Evolutionary conservation across 495 filamentous ascomycete genomes (phyloP).

Genomic region (Daldinia bambusicola): DNA sequence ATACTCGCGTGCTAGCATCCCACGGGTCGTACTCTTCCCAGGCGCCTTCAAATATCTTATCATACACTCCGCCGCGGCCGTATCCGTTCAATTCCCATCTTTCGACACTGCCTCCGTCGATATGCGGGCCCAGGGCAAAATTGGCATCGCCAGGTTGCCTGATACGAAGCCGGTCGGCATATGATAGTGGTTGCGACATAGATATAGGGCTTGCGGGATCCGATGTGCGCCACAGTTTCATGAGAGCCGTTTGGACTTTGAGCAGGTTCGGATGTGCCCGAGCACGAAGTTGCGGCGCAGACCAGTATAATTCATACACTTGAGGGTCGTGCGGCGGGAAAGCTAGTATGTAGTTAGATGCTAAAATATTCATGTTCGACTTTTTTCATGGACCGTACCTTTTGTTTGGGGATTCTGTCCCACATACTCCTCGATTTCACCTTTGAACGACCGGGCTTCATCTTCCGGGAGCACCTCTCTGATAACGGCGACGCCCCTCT

Average conservation of each 20-base stretch:
- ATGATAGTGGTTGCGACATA: slow-evolving; percentile 69
- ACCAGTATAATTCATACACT: slow-evolving; percentile 93
- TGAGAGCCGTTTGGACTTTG: slow-evolving; percentile 73
- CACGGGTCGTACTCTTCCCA: slow-evolving; percentile 89
- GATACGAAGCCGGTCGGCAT: slow-evolving; percentile 87
- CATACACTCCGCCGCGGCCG: slow-evolving; percentile 73
- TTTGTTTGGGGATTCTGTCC: slow-evolving; percentile 67
- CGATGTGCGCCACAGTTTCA: slow-evolving; percentile 76
- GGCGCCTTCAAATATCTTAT: slow-evolving; percentile 73
- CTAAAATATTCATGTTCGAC: not conserved
- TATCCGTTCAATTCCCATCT: slow-evolving; percentile 88
- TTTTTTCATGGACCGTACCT: slow-evolving; percentile 45
- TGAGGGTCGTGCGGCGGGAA: slow-evolving; percentile 68
- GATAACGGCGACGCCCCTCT: slow-evolving; percentile 71
- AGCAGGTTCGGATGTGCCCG: slow-evolving; percentile 78
- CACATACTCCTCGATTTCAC: slow-evolving; percentile 68
- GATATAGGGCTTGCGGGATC: slow-evolving; percentile 70
- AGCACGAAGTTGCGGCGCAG: slow-evolving; percentile 76
- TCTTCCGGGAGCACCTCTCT: slow-evolving; percentile 69
- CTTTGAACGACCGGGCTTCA: slow-evolving; percentile 68
- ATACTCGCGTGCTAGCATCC: slow-evolving; percentile 75
- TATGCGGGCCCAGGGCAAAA: slow-evolving; percentile 87
- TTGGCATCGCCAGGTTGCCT: slow-evolving; percentile 75
- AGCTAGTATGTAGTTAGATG: slow-evolving; percentile 55
- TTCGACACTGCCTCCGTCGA: slow-evolving; percentile 86